Evolutionary conservation across 1,284 basidiomycete species (phyloP), one percentile per base, ranked within the genome.

Genomic region (Malassezia psittaci): DNA sequence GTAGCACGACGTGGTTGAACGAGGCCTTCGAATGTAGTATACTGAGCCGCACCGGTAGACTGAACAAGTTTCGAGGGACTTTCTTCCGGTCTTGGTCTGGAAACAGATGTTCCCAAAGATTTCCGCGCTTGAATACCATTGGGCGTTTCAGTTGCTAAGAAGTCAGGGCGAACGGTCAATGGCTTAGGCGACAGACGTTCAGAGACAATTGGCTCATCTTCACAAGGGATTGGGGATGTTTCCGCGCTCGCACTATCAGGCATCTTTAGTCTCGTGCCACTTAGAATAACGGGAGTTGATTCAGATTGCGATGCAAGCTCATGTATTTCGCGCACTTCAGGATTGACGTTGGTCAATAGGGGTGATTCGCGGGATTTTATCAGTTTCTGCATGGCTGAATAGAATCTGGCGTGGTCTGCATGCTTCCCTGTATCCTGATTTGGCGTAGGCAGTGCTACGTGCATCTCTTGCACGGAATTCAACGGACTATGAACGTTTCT

Each of bases 21-120:
- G 3, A 57, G 40, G 4, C 55, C 55, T 35, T 57, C 55, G 39
- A 57, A 57, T 33, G 55, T 57, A 16, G 44, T 52, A 32, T 57
- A 57, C 29, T 41, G 16, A 2, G 44, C 44, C 24, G 36, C 19
- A 11, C 42, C 19, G 8, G 13, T 13, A 8, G 21, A 32, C 2
- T 16, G 9, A 3, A 21, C 10, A 21, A 21, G 39, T 10, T 10
- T 15, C 39, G 39, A 9, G 9, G 39, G 16, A 15, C 1, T 21
- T 16, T 21, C 39, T 10, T 41, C 16, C 39, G 39, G 16, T 21
- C 16, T 16, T n/a, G 39, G 16, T 10, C 10, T 16, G 9, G 13
- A 10, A 16, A 15, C 13, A 10, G 39, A 12, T 9, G 16, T 16
- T 21, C 16, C 39, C 21, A 18, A 21, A 9, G 39, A 13, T 9